These are phyloP conservation scores for Rubus parviflorus DNA, from an alignment of 306 rosid species.

Conservation along the genomic window DNA sequence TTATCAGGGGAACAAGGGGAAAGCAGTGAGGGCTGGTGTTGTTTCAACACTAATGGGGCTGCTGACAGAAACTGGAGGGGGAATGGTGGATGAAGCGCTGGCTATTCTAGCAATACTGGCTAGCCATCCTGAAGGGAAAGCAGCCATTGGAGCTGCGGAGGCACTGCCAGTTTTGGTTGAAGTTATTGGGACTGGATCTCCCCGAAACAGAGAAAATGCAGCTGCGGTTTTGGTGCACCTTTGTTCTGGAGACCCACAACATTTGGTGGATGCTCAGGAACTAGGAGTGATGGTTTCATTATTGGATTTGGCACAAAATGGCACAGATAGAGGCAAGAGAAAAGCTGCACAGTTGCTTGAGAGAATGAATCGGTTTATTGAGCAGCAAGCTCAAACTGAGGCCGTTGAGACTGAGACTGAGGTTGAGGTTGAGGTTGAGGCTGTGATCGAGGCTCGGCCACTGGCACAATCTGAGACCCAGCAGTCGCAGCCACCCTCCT, in stretches of 20 bases:
- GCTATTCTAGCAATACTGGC: conserved; percentile 92
- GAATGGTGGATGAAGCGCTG: conserved; percentile 97
- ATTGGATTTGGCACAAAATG: conserved; percentile 75
- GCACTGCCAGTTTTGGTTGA: conserved; percentile 90
- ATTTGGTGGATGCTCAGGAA: conserved; percentile 66
- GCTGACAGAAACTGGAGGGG: conserved; percentile 76
- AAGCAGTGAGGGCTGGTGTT: conserved; percentile 92
- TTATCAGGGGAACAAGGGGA: conserved; percentile 95
- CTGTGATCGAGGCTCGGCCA: conserved; percentile 1
- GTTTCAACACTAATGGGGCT: conserved; percentile 86
- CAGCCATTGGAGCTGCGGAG: conserved; percentile 71
- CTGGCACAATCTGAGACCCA: conserved; percentile 42
- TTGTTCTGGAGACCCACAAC: conserved; percentile 76
- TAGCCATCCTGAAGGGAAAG: conserved; percentile 90
- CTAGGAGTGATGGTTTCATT: conserved; percentile 66
- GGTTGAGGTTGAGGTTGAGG: background rate
- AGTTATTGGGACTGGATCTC: conserved; percentile 82
- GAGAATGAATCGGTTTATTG: conserved; percentile 68
- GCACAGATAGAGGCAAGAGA: conserved; percentile 94
- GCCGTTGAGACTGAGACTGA: conserved; percentile 9
- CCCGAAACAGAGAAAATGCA: conserved; percentile 91
- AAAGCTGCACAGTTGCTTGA: conserved; percentile 88
- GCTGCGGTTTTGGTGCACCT: conserved; percentile 95
- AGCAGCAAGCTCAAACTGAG: conserved; percentile 54
- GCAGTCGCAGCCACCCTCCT: conserved; percentile 40